Percentiles rank a stretch among this genome's conserved stretches.
These are phyloP conservation scores for Diaporthe australafricana DNA, from an alignment of 2,329 filamentous ascomycete species.

Conservation along the genomic window DNA sequence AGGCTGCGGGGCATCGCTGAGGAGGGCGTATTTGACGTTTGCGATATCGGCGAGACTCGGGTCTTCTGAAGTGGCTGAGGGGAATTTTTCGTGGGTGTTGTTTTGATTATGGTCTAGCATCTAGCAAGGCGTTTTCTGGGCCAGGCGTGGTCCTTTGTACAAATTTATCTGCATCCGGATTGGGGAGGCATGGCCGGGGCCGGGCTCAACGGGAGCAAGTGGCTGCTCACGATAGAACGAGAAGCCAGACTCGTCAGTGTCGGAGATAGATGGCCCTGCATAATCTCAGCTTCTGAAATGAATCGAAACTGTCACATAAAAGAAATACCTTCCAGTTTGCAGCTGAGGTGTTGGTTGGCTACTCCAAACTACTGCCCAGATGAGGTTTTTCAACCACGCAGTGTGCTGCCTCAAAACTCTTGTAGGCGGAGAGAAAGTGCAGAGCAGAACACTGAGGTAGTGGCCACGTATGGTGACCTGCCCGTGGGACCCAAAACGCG, in stretches of 20 bases:
- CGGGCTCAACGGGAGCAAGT: neutral
- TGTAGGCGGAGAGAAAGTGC: neutral
- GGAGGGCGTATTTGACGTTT: conserved; percentile 82
- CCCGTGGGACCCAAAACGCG: too few relatives aligned
- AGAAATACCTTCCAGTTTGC: too few relatives aligned
- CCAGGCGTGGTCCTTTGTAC: neutral
- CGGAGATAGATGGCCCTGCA: neutral
- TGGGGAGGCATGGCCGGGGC: neutral
- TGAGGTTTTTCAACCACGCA: neutral
- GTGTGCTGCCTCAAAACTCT: too few relatives aligned
- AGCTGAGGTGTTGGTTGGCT: neutral
- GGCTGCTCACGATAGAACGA: neutral
- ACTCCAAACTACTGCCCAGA: neutral
- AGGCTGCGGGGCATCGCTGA: conserved; percentile 74
- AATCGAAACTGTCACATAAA: neutral
- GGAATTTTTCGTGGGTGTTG: too few relatives aligned
- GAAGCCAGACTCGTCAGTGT: neutral
- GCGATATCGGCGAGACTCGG: conserved; percentile 85
- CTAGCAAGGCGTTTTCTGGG: conserved; percentile 18
- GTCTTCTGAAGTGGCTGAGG: conserved; percentile 68
- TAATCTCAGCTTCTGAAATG: neutral
- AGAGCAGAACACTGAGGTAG: too few relatives aligned
- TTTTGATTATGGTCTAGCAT: neutral
- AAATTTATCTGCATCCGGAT: neutral
- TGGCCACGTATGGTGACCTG: too few relatives aligned